Base-by-base conservation (phyloP, 495 filamentous ascomycete genomes). In the Stereocaulon alpinum region DNA sequence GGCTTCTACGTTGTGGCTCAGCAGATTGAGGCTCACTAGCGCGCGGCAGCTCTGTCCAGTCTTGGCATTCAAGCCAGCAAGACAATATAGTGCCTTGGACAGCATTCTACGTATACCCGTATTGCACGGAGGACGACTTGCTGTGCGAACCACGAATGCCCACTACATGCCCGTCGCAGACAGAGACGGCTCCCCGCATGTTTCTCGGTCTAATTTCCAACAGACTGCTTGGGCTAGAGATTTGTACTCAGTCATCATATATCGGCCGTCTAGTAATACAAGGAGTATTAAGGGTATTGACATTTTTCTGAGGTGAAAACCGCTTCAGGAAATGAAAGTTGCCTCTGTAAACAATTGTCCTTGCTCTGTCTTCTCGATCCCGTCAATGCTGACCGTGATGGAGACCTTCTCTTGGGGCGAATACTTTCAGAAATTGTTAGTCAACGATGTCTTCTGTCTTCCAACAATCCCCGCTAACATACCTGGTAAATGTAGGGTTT, bases 401-500 rank as follows among this genome's bases (percentile, higher is more conserved):
- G 82, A 80, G 43, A 88, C 72, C 68, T 79, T 81, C 49, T 80
- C 67, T 48, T 77, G 71, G 20, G 87, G 85, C 2, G 76, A 76
- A 70, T 82, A 94, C 86, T 92, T 50, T 20, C 18, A 32, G 15
- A 10, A 12, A 24, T 30, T 9, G 17, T 48, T n/a, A 37, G 45
- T 54, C 11, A 55, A 43, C 40, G 18, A 22, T 18, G 34, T 32
- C 30, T 59, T 59, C 69, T 34, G 3, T 40, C 18, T 22, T 3
- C 18, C 14, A 4, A 48, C 15, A 10, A 22, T 7, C 24, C 42
- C 22, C 40, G 24, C 41, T 10, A 30, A 67, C 77, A 44, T 67
- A 92, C 91, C 81, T 95, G 92, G 75, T 95, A 98, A 68, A 98
- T 96, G 69, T 95, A 98, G 10, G 93, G 94, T 74, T 88, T 89